A percentile compares a stretch with the other conserved stretches of the same genome.
These are phyloP conservation scores for Vitis vinifera DNA, from an alignment of 164 flowering plant genomes.

Conservation along the genomic window ASM3070453v1 NC_081822.1:5964001-5964500, in stretches of 20 bases:
- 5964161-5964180: background rate
- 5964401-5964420: conserved; percentile 26
- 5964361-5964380: conserved; percentile 11
- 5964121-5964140: background rate
- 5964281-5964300: conserved; percentile 85
- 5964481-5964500: conserved; percentile 45
- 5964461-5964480: conserved; percentile 74
- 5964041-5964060: background rate
- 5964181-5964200: conserved; percentile 47
- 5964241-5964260: conserved; percentile 93
- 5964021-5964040: too few relatives aligned
- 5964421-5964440: conserved; percentile 65
- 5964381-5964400: conserved; percentile 20
- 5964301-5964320: conserved; percentile 35
- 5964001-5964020: background rate
- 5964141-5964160: background rate
- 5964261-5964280: conserved; percentile 92
- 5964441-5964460: conserved; percentile 61
- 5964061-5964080: background rate
- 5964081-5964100: background rate
- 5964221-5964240: conserved; percentile 92
- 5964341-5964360: conserved; percentile 24
- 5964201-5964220: conserved; percentile 84
- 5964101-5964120: background rate
- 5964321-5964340: conserved; percentile 24